Base-by-base conservation (phyloP, 2,329 filamentous ascomycete genomes). In the Pseudocercospora macadamiae region DNA sequence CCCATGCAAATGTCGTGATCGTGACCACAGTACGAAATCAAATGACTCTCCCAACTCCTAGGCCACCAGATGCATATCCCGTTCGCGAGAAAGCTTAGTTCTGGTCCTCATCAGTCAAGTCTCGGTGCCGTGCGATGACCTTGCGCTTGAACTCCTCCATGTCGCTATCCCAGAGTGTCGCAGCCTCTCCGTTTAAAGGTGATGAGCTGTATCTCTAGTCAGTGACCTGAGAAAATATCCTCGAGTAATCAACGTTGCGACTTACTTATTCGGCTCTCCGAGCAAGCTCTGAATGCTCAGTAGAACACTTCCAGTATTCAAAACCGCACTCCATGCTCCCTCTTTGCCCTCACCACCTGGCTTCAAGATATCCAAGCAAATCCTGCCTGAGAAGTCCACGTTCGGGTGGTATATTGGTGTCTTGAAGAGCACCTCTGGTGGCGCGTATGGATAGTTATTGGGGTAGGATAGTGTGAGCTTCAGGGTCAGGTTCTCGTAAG, bases 331-430 rank as follows among this genome's bases (percentile, higher is more conserved):
- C 95, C 95, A 99, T 80, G 97, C 97, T 77, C 97, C 95, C 61
- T 72, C 71, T 18, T 66, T 70, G 8, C 64, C 69, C 51, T 66
- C 55, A 9, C 70, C 69, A 12, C 62, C 70, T 18, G 65, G 65
- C 83, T 97, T 97, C 65, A 99, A 83, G 67, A 99, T 99, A 73
- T 99, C 96, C 61, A 99, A 83, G 76, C 95, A 99, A 77, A 99
- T 99, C 57, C 95, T 86, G 37, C 95, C 95, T 3, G 90, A 93
- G 80, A 99, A 97, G 79, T 99, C 95, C 68, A 99, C 91, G 70
- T 99, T 99, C 54, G 95, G 95, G 77, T 99, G 95, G 82, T 97
- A 99, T 78, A 99, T 97, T 34, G 95, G 95, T 5, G 96, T 99
- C 81, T 93, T 96, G 86, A 97, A 99, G 60, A 96, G 84, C 16